Evolutionary conservation across 129 eudicot genomes (phyloP).

Genomic region (Deinandra increscens): DNA sequence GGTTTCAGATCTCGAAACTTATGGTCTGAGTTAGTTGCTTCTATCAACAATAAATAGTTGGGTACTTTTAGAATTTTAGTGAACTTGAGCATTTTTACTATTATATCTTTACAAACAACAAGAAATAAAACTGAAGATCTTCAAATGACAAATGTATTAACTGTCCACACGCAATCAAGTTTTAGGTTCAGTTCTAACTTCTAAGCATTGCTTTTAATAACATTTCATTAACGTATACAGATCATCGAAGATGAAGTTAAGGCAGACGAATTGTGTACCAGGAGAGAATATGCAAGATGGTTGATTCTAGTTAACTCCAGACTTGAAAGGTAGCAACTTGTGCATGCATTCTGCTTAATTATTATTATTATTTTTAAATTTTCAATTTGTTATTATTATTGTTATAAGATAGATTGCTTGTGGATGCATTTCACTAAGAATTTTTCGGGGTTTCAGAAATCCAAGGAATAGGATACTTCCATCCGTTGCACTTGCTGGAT

Average conservation of each 20-base stretch:
- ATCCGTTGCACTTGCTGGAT: slow-evolving; percentile 71
- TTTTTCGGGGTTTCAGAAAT: slow-evolving; percentile 50
- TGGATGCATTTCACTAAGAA: not conserved
- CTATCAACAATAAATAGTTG: not conserved
- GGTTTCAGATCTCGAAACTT: no score
- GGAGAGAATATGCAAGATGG: slow-evolving; percentile 98
- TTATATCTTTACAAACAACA: not conserved
- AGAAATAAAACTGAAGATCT: not conserved
- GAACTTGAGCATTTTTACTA: no score
- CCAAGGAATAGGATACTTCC: slow-evolving; percentile 57
- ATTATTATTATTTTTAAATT: not conserved
- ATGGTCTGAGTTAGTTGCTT: not conserved
- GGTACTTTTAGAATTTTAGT: not conserved
- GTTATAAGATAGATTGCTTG: not conserved
- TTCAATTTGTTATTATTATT: not conserved
- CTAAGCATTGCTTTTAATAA: slow-evolving; percentile 40
- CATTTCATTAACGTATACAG: slow-evolving; percentile 67
- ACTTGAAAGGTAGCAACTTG: slow-evolving; percentile 67
- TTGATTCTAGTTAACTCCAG: slow-evolving; percentile 60
- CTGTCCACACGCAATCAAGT: slow-evolving; percentile 7
- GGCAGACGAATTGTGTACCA: slow-evolving; percentile 73
- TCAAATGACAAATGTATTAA: not conserved
- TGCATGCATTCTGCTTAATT: not conserved
- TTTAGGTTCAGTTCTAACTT: slow-evolving; percentile 46
- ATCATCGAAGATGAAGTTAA: slow-evolving; percentile 72